Evolutionary conservation across 1,139 yeast species (phyloP).

Genomic region (Candida dubliniensis): DNA sequence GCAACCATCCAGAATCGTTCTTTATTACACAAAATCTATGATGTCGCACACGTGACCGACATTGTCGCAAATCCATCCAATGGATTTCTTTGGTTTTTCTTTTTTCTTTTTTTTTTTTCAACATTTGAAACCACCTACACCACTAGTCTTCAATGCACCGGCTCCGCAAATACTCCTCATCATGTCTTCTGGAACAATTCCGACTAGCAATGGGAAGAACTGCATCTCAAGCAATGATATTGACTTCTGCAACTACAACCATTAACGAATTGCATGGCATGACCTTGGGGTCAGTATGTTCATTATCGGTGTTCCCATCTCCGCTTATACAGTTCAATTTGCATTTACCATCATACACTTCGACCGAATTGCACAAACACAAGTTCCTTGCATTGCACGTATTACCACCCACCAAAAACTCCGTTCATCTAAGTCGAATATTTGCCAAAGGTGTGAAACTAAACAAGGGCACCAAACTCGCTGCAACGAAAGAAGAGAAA

Average conservation of each 20-base stretch:
- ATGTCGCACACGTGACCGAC: neutral
- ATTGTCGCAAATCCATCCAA: too few relatives aligned
- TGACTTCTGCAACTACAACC: constrained; percentile 21
- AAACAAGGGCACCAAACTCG: constrained; percentile 12
- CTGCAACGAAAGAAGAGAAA: constrained; percentile 16
- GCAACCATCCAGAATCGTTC: neutral
- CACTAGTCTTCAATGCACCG: too few relatives aligned
- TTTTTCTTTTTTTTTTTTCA: neutral
- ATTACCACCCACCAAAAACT: constrained; percentile 54
- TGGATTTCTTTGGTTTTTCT: neutral
- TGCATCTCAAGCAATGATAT: constrained; percentile 46
- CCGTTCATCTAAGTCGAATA: constrained; percentile 55
- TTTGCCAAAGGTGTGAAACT: constrained; percentile 60
- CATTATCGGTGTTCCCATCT: constrained; percentile 69
- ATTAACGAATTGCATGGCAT: constrained; percentile 58
- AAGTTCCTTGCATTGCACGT: constrained; percentile 69
- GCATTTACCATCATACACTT: constrained; percentile 79
- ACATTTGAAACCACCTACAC: neutral
- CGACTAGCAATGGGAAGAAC: constrained; percentile 41
- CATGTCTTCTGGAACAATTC: constrained; percentile 17
- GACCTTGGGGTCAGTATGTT: constrained; percentile 79
- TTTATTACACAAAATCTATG: neutral
- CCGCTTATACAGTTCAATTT: constrained; percentile 80
- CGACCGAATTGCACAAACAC: constrained; percentile 56
- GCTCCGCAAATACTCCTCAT: constrained; percentile 4